Base-by-base conservation (phyloP, 2,329 filamentous ascomycete genomes). In the Cytospora leucostoma region DNA sequence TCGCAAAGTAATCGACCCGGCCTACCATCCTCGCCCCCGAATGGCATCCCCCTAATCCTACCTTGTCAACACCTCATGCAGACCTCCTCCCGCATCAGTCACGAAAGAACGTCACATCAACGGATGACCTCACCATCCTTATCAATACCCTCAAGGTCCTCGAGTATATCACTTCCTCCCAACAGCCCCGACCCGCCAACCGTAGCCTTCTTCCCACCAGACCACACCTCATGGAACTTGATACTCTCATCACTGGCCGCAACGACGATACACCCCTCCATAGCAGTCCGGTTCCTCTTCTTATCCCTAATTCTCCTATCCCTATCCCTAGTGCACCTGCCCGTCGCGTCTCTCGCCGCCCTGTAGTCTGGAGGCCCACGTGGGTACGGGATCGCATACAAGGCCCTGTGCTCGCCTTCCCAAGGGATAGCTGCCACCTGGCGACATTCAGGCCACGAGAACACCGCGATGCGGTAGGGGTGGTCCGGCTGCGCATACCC, bases 191-290 rank as follows among this genome's bases (percentile, higher is more conserved):
- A 80, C 15, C 81, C 80, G 11, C 77, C 75, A 27, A 79, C 75
- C 21, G 81, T 84, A 10, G 79, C 77, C 70, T 84, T 88, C 68
- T 78, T 81, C 49, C 82, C 79, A 2, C 85, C 84, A n/a, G 84
- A 83, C 95, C 93, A 98, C 12, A 99, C 87, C 77, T 98, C 93
- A 74, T 98, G 93, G 71, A 98, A 98, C 73, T 95, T 95, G 75
- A 98, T 90, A 69, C 87, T 96, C 73, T 92, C 89, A 76, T 98
- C 93, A 72, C 93, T 97, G 51, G 92, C 90, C 17, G 93, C 94
- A 59, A 99, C 90, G 19, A 97, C 90, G 68, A 99, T 88, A 73
- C 93, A 96, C 0, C 91, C 92, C 70, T 94, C 91, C 67, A 86
- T 83, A 6, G 81, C 78, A 0, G 84, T 87, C 21, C 86, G 80